These are phyloP conservation scores for Candida piceae DNA, from an alignment of 805 yeast species.

Conservation along the genomic window DNA sequence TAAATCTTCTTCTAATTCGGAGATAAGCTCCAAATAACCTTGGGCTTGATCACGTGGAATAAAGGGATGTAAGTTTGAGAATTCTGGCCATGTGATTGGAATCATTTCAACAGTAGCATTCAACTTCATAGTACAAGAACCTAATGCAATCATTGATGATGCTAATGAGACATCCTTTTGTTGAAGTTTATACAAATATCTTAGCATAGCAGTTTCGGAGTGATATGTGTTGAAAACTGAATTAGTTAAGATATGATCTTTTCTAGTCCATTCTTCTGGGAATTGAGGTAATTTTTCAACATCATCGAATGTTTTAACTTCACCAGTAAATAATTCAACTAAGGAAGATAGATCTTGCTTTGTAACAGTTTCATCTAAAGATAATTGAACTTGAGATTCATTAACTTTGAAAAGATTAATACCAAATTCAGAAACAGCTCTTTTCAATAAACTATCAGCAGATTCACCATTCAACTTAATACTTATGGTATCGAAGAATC, in stretches of 20 bases:
- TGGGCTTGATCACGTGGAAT: slow-evolving; percentile 84
- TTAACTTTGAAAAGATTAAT: slow-evolving; percentile 74
- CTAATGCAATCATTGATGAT: slow-evolving; percentile 94
- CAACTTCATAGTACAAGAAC: slow-evolving; percentile 97
- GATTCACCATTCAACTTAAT: slow-evolving; percentile 46
- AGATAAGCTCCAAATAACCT: slow-evolving; percentile 75
- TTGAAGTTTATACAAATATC: slow-evolving; percentile 84
- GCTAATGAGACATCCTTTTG: slow-evolving; percentile 88
- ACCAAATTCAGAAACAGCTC: slow-evolving; percentile 56
- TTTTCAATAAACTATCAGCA: slow-evolving; percentile 51
- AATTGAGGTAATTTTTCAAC: slow-evolving; percentile 41
- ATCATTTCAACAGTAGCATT: slow-evolving; percentile 94
- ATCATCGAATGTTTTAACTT: slow-evolving; percentile 13
- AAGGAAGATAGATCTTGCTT: slow-evolving; percentile 54
- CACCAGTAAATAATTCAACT: slow-evolving; percentile 54
- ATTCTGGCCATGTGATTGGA: slow-evolving; percentile 93
- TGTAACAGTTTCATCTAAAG: slow-evolving; percentile 86
- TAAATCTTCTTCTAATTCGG: slow-evolving; percentile 76
- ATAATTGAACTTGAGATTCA: slow-evolving; percentile 59
- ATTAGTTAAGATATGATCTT: slow-evolving; percentile 58
- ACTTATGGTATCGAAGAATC: slow-evolving; percentile 86
- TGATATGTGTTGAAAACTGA: slow-evolving; percentile 83
- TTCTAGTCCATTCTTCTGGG: slow-evolving; percentile 46
- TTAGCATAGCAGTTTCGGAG: slow-evolving; percentile 90
- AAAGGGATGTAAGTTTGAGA: slow-evolving; percentile 85